These are phyloP conservation scores for Solanum tarapatanum DNA, from an alignment of 257 asterid genomes.

Conservation along the genomic window DNA sequence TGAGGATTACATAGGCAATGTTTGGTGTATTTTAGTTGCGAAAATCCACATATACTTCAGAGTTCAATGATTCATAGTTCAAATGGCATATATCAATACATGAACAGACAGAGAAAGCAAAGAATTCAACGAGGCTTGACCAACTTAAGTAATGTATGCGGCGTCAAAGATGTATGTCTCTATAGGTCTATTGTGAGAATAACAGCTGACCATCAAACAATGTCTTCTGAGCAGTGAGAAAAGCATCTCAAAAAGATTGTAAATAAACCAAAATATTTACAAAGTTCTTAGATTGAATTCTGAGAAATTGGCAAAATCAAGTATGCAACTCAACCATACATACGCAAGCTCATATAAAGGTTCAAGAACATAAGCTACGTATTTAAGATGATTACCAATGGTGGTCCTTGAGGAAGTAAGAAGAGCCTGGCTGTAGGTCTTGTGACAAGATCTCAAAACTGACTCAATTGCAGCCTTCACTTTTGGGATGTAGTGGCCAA, in stretches of 20 bases:
- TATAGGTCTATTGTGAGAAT: neutral
- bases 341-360: neutral
- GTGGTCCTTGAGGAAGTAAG: constrained; percentile 96
- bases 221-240: neutral
- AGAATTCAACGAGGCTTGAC: neutral
- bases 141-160: neutral
- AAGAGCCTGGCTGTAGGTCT: constrained; percentile 80
- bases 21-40: neutral
- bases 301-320: neutral
- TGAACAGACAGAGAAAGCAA: neutral
- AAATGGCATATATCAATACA: neutral
- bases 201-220: neutral
- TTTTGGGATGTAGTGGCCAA: constrained; percentile 96
- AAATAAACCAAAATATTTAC: neutral
- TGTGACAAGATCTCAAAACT: constrained; percentile 83
- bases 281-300: neutral
- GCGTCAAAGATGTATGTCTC: neutral
- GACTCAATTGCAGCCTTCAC: constrained; percentile 95
- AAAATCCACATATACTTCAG: neutral
- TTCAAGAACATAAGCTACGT: neutral
- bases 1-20: neutral
- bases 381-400: constrained; percentile 40
- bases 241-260: neutral
- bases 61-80: neutral
- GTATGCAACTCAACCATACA: neutral